These are phyloP conservation scores for Gossypium turneri DNA, from an alignment of 345 rosid genomes.

Conservation along the genomic window DNA sequence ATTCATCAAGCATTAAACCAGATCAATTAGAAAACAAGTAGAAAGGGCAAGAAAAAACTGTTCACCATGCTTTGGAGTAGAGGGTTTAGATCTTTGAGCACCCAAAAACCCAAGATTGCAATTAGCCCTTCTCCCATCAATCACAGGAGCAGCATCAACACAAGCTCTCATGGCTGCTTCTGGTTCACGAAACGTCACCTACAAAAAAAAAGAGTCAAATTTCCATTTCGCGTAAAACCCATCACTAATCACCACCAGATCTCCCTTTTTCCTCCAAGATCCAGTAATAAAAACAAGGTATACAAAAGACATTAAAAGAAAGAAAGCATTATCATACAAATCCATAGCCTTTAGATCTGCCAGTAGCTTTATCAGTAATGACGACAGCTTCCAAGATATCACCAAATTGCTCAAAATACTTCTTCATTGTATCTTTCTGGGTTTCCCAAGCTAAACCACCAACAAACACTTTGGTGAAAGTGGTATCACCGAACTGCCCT, in stretches of 20 bases:
- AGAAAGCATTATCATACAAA: conserved; percentile 50
- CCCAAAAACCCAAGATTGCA: conserved; percentile 96
- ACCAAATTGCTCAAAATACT: conserved; percentile 92
- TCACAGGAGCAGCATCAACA: conserved; percentile 89
- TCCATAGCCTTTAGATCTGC: conserved; percentile 99
- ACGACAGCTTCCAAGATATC: conserved; percentile 98
- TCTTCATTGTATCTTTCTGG: conserved; percentile 88
- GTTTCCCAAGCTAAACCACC: conserved; percentile 99
- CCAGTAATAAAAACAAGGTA: background rate
- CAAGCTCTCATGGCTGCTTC: conserved; percentile 96
- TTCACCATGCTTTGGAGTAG: conserved; percentile 84
- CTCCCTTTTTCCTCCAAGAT: conserved; percentile 19
- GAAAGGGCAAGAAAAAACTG: background rate
- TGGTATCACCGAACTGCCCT: conserved; percentile 81
- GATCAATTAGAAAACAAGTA: background rate
- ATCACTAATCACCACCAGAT: conserved; percentile 16
- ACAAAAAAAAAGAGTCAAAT: background rate
- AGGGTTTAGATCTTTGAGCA: conserved; percentile 94
- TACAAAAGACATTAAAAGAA: background rate
- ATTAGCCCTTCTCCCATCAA: conserved; percentile 95
- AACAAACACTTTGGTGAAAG: conserved; percentile 91
- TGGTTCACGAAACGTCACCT: conserved; percentile 94
- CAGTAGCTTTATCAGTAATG: conserved; percentile 92
- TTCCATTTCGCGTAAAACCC: background rate
- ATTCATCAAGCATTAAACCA: background rate